phyloP scores from a whole-genome alignment of 179 eudicot species.

The Gypsophila paniculata region DNA sequence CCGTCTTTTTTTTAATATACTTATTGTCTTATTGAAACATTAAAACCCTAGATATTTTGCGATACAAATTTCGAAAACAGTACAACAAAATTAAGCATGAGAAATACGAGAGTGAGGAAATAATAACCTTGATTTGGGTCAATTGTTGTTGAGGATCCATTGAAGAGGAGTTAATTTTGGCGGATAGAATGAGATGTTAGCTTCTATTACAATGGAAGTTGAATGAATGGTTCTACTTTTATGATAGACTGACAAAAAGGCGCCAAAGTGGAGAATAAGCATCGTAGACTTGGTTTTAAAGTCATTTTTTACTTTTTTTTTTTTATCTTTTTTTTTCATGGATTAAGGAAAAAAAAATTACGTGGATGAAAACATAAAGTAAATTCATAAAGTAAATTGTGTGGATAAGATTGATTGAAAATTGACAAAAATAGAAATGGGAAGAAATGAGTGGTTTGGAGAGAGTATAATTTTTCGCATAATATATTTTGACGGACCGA shows the following conservation, averaged over 20 bases:
- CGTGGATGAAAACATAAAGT: no score
- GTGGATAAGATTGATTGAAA: no score
- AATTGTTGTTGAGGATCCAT: constrained; percentile 63
- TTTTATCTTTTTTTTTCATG: no score
- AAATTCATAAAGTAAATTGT: no score
- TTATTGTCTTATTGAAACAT: background rate
- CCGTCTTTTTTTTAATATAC: no score
- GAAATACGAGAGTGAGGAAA: background rate
- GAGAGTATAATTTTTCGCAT: no score
- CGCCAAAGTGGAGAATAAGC: background rate
- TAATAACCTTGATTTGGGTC: constrained; percentile 55
- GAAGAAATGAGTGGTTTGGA: no score
- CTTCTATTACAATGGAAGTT: background rate
- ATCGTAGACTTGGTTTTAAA: background rate
- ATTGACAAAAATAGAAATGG: no score
- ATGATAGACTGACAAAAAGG: background rate
- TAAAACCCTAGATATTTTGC: background rate
- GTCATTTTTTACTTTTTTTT: background rate
- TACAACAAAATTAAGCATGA: background rate
- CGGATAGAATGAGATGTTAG: background rate
- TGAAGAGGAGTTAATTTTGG: constrained; percentile 11
- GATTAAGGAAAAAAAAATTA: no score
- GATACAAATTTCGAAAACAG: background rate
- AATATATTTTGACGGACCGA: no score
- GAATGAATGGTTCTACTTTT: no score